Evolutionary conservation across 2,329 filamentous ascomycete genomes (phyloP), one percentile per base, ranked within the genome.

Genomic region (Aspergillus calidoustus): DNA sequence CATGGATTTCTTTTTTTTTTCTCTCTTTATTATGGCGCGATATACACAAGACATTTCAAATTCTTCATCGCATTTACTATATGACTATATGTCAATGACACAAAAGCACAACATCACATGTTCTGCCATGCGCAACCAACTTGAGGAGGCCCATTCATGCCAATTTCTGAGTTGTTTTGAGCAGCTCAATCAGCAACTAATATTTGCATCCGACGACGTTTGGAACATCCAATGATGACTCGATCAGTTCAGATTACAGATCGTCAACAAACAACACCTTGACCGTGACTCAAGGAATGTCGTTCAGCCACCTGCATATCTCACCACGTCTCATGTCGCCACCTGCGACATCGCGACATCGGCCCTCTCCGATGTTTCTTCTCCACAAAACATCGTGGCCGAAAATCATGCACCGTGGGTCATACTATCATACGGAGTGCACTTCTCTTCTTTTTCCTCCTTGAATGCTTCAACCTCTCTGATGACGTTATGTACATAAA

Each of bases 51-150:
- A 63, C 53, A 62, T 34, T 56, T n/a, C 56, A 66, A 72, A 43
- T 68, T 67, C 43, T 65, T 70, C 60, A 71, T 52, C 59, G 46
- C 49, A 22, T 41, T 41, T 41, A 41, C 23, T 53, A 62, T 71
- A 38, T 68, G 71, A 41, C 23, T 53, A 62, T 71, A 38, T 68
- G 71, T 43, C 54, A 61, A 67, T 71, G 64, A 47, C 71, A 68
- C 58, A 68, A 68, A 59, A 49, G 13, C 71, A 63, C 62, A 59
- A 60, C 55, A 47, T 66, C 66, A 49, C 71, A 67, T 47, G 22
- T 61, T 64, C 60, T 25, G 34, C 62, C 62, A 44, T 19, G 52
- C 46, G 34, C 34, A 41, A 41, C 34, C 34, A 15, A 41, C 11
- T 41, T 15, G 15, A 13, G 34, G 13, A 13, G 34, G 34, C 34